Evolutionary conservation across 2,329 filamentous ascomycete genomes (phyloP), one percentile per base, ranked within the genome.

Genomic region (Ophiostoma himal-ulmi): DNA sequence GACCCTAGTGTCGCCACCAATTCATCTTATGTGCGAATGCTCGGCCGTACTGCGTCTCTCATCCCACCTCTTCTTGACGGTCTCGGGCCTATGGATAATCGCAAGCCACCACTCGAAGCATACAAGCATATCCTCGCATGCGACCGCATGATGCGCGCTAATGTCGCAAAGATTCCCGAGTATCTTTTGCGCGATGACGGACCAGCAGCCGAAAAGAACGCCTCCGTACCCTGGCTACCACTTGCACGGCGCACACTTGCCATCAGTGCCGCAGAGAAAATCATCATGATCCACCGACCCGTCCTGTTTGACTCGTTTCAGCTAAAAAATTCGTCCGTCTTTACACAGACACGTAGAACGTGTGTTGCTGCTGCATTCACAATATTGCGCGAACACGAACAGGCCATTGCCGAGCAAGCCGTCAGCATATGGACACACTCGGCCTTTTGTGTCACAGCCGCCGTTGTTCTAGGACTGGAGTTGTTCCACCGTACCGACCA

Each of bases 241-340:
- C 76, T 73, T 13, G 78, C 78, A 3, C 76, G 78, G 6, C 76
- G 76, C 26, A 80, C 77, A 62, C 75, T 80, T 10, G 77, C 78
- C 6, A 80, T 80, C 54, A 78, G 77, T 0, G 77, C 78, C 2
- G 78, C 78, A 1, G 78, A 80, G 60, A 80, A 79, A 69, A 78
- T 79, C 67, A 79, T 80, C 70, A 79, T 79, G 77, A 79, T 80
- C 39, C 78, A 80, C 71, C 77, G 78, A 3, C 76, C 78, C 0
- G 76, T 80, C 10, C 73, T 80, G 0, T 77, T 78, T 69, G 75
- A 75, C 22, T 77, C 74, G 0, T 75, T 75, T 72, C 77, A 57
- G 52, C 10, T 26, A 10, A 22, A 57, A 13, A 57, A 57, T 22
- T 57, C 52, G 22, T 8, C n/a, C 2, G n/a, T 26, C n/a, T 57